A percentile compares a stretch with the other conserved stretches of the same genome.
phyloP scores from a whole-genome alignment of 2,329 filamentous ascomycete species.

The Sphaerulina populicola region DNA sequence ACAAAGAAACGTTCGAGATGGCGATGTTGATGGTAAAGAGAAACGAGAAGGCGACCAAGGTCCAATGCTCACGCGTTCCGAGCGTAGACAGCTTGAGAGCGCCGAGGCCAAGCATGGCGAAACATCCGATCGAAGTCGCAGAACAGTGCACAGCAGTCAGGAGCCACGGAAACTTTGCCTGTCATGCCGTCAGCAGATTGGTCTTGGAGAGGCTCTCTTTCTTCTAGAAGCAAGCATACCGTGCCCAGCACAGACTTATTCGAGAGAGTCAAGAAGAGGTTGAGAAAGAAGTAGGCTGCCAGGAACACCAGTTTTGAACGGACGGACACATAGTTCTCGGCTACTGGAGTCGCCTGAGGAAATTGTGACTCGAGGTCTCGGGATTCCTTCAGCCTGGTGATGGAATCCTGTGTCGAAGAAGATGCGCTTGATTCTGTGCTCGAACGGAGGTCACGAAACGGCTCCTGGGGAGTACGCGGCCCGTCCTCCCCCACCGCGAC shows the following conservation, averaged over 20 bases:
- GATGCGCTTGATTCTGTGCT: conserved; percentile 9
- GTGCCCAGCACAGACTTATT: conserved; percentile 50
- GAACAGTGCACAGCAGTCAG: conserved; percentile 52
- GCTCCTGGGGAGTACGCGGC: conserved; percentile 1
- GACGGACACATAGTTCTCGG: conserved; percentile 21
- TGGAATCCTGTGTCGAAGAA: conserved; percentile 2
- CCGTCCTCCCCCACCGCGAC: neutral
- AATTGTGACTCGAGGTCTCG: conserved; percentile 9
- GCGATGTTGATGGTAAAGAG: conserved; percentile 58
- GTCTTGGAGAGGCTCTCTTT: too few relatives aligned
- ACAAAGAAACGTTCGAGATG: conserved; percentile 55
- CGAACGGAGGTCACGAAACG: conserved; percentile 7
- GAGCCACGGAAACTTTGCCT: conserved; percentile 54
- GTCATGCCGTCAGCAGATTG: conserved; percentile 2
- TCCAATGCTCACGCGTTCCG: conserved; percentile 46
- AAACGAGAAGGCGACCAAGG: conserved; percentile 51
- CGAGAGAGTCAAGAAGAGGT: conserved; percentile 48
- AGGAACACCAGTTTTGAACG: conserved; percentile 23
- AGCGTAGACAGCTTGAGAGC: conserved; percentile 48
- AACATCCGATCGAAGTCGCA: conserved; percentile 52
- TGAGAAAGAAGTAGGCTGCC: conserved; percentile 44
- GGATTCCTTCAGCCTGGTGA: neutral
- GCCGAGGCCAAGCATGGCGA: conserved; percentile 45
- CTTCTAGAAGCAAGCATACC: conserved; percentile 16
- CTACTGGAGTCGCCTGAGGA: conserved; percentile 4